Percentiles rank a stretch among this genome's conserved stretches.
These are phyloP conservation scores for Pseudogymnoascus sp. DNA, from an alignment of 2,329 filamentous ascomycete genomes.

Conservation along the genomic window DNA sequence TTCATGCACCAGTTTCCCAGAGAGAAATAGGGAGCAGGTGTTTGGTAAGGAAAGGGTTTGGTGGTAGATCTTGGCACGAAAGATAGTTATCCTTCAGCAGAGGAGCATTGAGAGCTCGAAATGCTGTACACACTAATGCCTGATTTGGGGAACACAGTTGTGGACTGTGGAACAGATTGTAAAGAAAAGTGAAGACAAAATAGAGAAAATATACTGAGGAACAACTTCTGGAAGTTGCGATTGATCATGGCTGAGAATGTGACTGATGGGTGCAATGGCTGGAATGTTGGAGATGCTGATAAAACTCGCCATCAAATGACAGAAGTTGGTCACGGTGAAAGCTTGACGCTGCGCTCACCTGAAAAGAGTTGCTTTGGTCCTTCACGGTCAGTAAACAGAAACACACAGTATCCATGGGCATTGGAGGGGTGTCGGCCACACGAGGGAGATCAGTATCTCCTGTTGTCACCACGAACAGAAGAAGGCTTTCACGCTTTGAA, in stretches of 20 bases:
- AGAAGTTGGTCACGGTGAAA: not conserved
- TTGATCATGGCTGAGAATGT: not conserved
- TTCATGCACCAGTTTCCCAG: conserved; percentile 6
- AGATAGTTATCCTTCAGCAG: conserved; percentile 10
- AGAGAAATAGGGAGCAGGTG: conserved; percentile 6
- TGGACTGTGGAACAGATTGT: not conserved
- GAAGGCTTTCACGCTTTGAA: conserved; percentile 8
- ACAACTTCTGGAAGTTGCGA: not conserved
- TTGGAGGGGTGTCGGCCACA: not conserved
- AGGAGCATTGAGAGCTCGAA: conserved; percentile 8
- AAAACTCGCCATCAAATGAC: not conserved
- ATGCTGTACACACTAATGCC: conserved; percentile 11
- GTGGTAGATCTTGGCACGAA: conserved; percentile 7
- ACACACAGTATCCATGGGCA: conserved; percentile 1
- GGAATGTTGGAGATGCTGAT: not conserved
- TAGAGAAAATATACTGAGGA: not conserved
- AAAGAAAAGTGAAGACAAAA: not conserved
- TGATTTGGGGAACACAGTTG: conserved; percentile 3
- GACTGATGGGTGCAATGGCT: not conserved
- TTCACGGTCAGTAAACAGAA: conserved; percentile 3
- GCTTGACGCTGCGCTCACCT: not conserved
- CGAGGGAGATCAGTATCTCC: conserved; percentile 1
- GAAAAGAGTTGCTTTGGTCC: not conserved
- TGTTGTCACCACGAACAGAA: conserved; percentile 7
- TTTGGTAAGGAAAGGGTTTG: conserved; percentile 10